Conservation (phyloP, 208 protist genomes). For the Porcisia hertigi region DNA sequence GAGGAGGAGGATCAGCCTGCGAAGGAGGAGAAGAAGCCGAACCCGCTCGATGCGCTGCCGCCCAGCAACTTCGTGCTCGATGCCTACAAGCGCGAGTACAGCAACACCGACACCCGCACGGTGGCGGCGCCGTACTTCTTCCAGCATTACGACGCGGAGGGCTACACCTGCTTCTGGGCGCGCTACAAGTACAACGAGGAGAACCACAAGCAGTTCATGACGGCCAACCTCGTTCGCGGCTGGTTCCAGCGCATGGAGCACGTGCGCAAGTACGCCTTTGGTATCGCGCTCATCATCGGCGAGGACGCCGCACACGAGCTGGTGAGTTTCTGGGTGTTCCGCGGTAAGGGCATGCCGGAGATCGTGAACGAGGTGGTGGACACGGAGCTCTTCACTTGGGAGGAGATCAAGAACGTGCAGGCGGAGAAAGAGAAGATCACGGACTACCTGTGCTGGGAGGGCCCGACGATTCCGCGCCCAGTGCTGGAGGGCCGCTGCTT, state of each 20-base stretch:
- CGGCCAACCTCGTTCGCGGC: conserved; percentile 75
- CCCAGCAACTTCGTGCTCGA: conserved; percentile 73
- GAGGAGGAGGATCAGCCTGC: conserved; percentile 45
- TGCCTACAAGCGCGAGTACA: conserved; percentile 79
- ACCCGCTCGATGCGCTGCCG: conserved; percentile 63
- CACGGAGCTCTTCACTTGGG: conserved; percentile 79
- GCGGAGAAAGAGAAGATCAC: conserved; percentile 73
- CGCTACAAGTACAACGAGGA: conserved; percentile 86
- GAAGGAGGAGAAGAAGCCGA: conserved; percentile 72
- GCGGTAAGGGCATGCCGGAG: conserved; percentile 79
- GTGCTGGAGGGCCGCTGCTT: conserved; percentile 79
- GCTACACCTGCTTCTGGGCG: conserved; percentile 79
- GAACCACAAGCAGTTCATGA: conserved; percentile 87
- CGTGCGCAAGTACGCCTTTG: conserved; percentile 84
- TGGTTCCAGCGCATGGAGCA: conserved; percentile 90
- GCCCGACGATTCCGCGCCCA: conserved; percentile 70
- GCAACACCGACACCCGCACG: conserved; percentile 77
- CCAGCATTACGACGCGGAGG: conserved; percentile 57
- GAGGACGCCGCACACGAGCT: conserved; percentile 78
- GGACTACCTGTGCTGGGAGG: conserved; percentile 86
- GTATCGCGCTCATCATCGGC: conserved; percentile 77
- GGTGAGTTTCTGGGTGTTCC: conserved; percentile 78
- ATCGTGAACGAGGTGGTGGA: conserved; percentile 76
- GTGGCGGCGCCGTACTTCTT: conserved; percentile 76
- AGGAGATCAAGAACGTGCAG: conserved; percentile 69